Evolutionary conservation across 2,329 filamentous ascomycete genomes (phyloP).

Genomic region (Penicillium digitatum): DNA sequence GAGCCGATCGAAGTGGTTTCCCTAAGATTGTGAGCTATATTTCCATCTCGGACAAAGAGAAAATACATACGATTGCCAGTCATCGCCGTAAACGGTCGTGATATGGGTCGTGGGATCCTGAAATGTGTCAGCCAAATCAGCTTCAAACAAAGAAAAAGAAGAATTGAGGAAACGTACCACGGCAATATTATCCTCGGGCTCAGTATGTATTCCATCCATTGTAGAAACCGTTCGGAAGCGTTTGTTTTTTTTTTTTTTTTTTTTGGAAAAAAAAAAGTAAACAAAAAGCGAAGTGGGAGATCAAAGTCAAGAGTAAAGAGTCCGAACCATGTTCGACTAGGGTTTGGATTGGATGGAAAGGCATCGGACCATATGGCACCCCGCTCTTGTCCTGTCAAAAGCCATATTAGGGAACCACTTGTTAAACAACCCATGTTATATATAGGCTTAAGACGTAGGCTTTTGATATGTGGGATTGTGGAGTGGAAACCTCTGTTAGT

Average conservation of each 20-base stretch:
- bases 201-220: neutral
- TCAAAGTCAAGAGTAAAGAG: neutral
- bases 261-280: no score
- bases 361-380: neutral
- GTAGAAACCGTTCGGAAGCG: neutral
- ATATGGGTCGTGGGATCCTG: neutral
- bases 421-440: no score
- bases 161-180: neutral
- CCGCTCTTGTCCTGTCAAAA: neutral
- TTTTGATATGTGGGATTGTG: neutral
- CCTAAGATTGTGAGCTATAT: neutral
- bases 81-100: slow-evolving; percentile 3
- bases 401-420: neutral
- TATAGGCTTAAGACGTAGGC: neutral
- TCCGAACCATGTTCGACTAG: neutral
- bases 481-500: neutral
- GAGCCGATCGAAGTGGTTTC: slow-evolving; percentile 23
- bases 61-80: slow-evolving; percentile 9
- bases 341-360: neutral
- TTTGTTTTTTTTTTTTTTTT: no score
- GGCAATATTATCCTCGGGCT: neutral
- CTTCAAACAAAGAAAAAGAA: neutral
- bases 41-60: slow-evolving; percentile 8
- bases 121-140: neutral
- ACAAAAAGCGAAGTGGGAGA: neutral